Base-by-base conservation (phyloP, 2,329 filamentous ascomycete genomes). In the Leptodontidium sp. region DNA sequence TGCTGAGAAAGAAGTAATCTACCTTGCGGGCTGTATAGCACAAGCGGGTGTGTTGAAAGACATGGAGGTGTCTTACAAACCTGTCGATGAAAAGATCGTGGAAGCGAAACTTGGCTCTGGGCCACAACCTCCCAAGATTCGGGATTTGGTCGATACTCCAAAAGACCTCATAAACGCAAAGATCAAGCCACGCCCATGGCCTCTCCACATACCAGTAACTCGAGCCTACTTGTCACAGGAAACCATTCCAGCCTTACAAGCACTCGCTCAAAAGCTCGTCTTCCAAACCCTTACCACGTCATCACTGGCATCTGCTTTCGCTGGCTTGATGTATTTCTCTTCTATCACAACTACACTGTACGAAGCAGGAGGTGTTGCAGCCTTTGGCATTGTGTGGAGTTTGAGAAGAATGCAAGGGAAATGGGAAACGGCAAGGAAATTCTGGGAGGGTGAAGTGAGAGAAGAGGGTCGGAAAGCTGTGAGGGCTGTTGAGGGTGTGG, bases 1-100 rank as follows among this genome's bases (percentile, higher is more conserved):
- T 3, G 91, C 94, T 0, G 94, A 98, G 79, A 90, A 90, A 74
- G 90, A 90, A 65, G 86, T 93, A n/a, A 90, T 97, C 58, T 97
- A 91, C 80, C 86, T 97, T 1, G 88, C 92, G 7, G 95, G 95
- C 0, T 88, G 90, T 59, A 89, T 97, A 74, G 85, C 88, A 21
- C 90, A 91, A 78, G 85, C 88, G 24, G 88, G 88, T 1, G 81
- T 89, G 52, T 66, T 71, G 24, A 64, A 68, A 12, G 55, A 69
- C 43, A 15, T 59, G 7, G 47, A 64, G 32, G 15, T 53, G 38
- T n/a, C 57, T 61, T 78, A 76, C 61, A 77, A 75, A 57, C 66
- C 68, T 32, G 50, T 68, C 11, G 21, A 66, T 2, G 32, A 70
- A 32, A 49, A 59, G 12, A 6, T 55, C 32, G 40, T 57, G 14